Evolutionary conservation across 1,139 yeast genomes (phyloP).

Genomic region (Blastobotrys indianensis): DNA sequence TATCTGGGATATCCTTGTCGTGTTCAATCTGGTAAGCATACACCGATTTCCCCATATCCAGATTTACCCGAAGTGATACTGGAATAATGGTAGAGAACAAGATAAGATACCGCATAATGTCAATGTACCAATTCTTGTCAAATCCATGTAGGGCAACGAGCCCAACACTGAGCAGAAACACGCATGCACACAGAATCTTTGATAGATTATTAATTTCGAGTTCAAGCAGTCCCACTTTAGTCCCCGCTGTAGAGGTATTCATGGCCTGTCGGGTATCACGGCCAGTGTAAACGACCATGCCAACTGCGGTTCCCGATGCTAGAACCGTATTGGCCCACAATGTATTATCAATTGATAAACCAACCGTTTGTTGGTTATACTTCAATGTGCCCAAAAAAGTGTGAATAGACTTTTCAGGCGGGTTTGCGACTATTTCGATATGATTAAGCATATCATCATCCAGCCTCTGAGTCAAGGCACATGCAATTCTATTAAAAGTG

Average conservation of each 20-base stretch:
- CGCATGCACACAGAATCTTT: slow-evolving; percentile 82
- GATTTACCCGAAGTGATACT: slow-evolving; percentile 85
- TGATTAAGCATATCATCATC: slow-evolving; percentile 42
- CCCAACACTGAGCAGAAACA: slow-evolving; percentile 66
- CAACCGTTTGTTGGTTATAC: slow-evolving; percentile 42
- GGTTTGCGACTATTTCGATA: slow-evolving; percentile 57
- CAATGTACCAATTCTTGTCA: slow-evolving; percentile 75
- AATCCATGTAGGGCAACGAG: slow-evolving; percentile 80
- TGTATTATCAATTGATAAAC: slow-evolving; percentile 83
- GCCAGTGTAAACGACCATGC: slow-evolving; percentile 87
- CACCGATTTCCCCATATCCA: slow-evolving; percentile 92
- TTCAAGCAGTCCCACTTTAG: slow-evolving; percentile 84
- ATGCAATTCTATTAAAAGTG: slow-evolving; percentile 47
- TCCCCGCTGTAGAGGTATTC: slow-evolving; percentile 87
- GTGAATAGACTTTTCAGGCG: slow-evolving; percentile 82
- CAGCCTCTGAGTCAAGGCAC: slow-evolving; percentile 62
- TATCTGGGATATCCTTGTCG: slow-evolving; percentile 71
- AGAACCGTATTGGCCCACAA: slow-evolving; percentile 97
- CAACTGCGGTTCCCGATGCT: slow-evolving; percentile 89
- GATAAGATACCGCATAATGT: slow-evolving; percentile 82
- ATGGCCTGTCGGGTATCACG: slow-evolving; percentile 87
- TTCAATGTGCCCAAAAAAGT: slow-evolving; percentile 68
- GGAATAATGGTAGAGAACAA: slow-evolving; percentile 94
- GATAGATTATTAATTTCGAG: slow-evolving; percentile 84
- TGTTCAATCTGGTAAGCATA: slow-evolving; percentile 94